phyloP scores from a whole-genome alignment of 106 monocot species.

The Apostasia shenzhenica region DNA sequence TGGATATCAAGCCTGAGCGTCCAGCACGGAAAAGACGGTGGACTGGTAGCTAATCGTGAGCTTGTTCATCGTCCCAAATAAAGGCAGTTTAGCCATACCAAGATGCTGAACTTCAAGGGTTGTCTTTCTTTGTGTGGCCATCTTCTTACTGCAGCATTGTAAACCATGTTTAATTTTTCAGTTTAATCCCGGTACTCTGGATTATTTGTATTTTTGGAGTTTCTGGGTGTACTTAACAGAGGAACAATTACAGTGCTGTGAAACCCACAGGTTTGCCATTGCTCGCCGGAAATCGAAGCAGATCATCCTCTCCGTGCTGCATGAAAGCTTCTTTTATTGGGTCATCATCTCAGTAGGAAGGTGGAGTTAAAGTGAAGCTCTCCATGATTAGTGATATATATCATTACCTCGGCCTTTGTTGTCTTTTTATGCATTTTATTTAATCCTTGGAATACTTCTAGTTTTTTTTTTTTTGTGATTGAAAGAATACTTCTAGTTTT shows the following conservation, averaged over 20 bases:
- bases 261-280: background rate
- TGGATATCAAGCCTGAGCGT: slow-evolving; percentile 69
- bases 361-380: no score
- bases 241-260: background rate
- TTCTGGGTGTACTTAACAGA: background rate
- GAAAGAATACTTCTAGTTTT: no score
- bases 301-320: no score
- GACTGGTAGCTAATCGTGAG: slow-evolving; percentile 47
- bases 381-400: no score
- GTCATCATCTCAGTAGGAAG: no score
- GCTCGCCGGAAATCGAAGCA: no score
- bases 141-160: background rate
- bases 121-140: background rate
- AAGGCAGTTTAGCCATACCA: background rate
- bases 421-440: no score
- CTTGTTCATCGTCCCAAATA: background rate
- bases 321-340: no score
- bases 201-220: slow-evolving; percentile 1
- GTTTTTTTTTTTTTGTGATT: no score
- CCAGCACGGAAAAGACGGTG: slow-evolving; percentile 88
- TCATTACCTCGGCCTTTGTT: no score
- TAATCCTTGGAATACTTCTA: no score
- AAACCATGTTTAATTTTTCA: background rate
- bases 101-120: background rate
- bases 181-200: slow-evolving; percentile 1